A percentile compares a stretch with the other conserved stretches of the same genome.
Conservation (phyloP, 768 basidiomycete genomes). For the Ramaria rubella region DNA sequence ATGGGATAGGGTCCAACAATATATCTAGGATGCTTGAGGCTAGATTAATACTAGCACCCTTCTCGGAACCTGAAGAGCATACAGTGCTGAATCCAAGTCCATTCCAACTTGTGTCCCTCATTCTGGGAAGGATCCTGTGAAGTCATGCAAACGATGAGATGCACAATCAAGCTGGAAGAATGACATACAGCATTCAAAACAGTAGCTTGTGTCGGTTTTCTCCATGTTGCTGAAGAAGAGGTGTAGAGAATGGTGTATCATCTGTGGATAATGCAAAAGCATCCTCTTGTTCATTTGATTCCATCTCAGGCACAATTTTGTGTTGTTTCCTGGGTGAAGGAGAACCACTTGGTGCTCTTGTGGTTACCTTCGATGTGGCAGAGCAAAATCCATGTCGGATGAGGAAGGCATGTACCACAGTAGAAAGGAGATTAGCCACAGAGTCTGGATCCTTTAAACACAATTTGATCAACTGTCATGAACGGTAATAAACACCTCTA, state of each 20-base stretch:
- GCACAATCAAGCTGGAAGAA: not conserved
- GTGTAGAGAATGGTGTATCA: slow-evolving; percentile 23
- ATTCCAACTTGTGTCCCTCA: slow-evolving; percentile 33
- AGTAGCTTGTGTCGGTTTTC: not conserved
- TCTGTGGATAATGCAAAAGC: not conserved
- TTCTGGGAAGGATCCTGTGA: slow-evolving; percentile 4
- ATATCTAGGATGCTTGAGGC: slow-evolving; percentile 45
- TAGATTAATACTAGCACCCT: not conserved
- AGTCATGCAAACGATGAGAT: not conserved
- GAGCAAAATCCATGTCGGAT: slow-evolving; percentile 51
- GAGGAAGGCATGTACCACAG: slow-evolving; percentile 57
- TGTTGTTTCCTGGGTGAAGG: slow-evolving; percentile 47
- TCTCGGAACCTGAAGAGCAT: too few species aligned
- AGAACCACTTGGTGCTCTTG: slow-evolving; percentile 15
- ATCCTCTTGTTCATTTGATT: not conserved
- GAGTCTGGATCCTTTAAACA: slow-evolving; percentile 47
- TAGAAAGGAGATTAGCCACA: slow-evolving; percentile 50
- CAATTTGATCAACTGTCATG: slow-evolving; percentile 8
- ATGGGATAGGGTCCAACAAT: slow-evolving; percentile 49
- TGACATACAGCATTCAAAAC: not conserved
- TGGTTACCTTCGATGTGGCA: slow-evolving; percentile 13
- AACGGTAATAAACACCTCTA: slow-evolving; percentile 25
- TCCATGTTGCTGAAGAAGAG: slow-evolving; percentile 26
- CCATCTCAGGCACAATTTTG: slow-evolving; percentile 27
- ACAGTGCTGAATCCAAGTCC: slow-evolving; percentile 52